Evolutionary conservation across 441 rosid genomes (phyloP).

Genomic region (Eutrema salsugineum): DNA sequence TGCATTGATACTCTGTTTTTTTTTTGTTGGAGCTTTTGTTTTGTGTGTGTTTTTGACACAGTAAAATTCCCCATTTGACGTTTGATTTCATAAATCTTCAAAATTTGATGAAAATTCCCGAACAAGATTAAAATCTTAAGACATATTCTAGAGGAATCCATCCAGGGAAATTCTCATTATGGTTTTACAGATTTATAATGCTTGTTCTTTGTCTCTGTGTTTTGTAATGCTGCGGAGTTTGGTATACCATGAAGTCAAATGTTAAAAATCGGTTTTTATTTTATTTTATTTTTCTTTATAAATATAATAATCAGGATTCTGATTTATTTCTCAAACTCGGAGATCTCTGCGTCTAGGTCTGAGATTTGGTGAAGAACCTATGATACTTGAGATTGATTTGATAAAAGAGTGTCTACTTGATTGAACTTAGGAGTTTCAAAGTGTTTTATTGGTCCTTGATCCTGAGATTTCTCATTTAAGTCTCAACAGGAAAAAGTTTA

Average conservation of each 20-base stretch:
- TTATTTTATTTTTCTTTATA: background rate
- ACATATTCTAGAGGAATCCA: background rate
- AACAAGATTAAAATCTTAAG: background rate
- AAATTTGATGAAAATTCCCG: background rate
- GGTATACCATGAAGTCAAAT: background rate
- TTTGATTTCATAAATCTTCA: slow-evolving; percentile 22
- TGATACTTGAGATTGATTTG: background rate
- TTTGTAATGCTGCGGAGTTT: slow-evolving; percentile 24
- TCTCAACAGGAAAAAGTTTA: background rate
- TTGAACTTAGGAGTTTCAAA: background rate
- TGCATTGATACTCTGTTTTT: slow-evolving; percentile 24
- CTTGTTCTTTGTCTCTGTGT: slow-evolving; percentile 6
- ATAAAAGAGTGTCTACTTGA: background rate
- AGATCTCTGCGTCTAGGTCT: slow-evolving; percentile 4
- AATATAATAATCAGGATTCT: background rate
- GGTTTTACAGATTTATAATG: background rate
- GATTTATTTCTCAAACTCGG: background rate
- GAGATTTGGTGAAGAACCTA: background rate
- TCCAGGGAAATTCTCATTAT: background rate
- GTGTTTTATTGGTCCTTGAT: background rate
- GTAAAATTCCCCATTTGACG: background rate
- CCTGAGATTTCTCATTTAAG: background rate
- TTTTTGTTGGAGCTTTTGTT: background rate
- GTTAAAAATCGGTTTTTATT: background rate
- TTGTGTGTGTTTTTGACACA: background rate